These are phyloP conservation scores for Termitomyces sp. DNA, from an alignment of 768 basidiomycete genomes.

Conservation along the genomic window DNA sequence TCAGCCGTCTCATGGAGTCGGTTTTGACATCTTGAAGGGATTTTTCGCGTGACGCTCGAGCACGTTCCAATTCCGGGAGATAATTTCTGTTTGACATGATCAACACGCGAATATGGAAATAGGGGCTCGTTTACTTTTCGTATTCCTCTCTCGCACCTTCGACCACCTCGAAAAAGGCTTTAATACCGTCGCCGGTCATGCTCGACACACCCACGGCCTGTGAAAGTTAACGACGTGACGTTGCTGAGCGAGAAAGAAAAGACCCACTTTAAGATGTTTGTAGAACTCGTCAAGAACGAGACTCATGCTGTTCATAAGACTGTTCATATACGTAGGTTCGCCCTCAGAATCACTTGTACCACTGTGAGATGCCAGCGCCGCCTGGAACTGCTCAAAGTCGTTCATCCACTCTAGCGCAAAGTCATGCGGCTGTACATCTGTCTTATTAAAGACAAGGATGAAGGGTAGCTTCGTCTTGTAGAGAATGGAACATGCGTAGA, in stretches of 20 bases:
- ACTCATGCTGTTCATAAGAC: constrained; percentile 99
- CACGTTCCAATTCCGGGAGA: constrained; percentile 80
- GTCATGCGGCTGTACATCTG: constrained; percentile 83
- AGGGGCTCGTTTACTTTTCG: constrained; percentile 57
- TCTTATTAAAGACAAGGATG: constrained; percentile 98
- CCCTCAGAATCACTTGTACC: constrained; percentile 74
- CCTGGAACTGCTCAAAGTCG: constrained; percentile 95
- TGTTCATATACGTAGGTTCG: constrained; percentile 97
- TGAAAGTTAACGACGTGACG: neutral
- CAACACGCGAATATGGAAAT: constrained; percentile 1
- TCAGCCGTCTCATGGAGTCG: constrained; percentile 72
- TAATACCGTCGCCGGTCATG: constrained; percentile 90
- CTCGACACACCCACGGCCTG: constrained; percentile 96
- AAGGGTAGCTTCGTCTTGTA: constrained; percentile 99
- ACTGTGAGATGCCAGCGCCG: constrained; percentile 70
- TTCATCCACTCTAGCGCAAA: constrained; percentile 98
- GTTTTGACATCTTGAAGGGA: constrained; percentile 63
- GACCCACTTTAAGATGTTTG: constrained; percentile 82
- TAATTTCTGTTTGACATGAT: constrained; percentile 62
- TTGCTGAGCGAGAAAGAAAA: neutral
- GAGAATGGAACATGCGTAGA: constrained; percentile 97
- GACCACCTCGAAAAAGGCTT: constrained; percentile 90
- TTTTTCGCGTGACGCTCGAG: constrained; percentile 60
- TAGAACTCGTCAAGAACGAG: constrained; percentile 98
- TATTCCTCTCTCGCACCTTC: constrained; percentile 87